These are phyloP conservation scores for Purpureocillium lavendulum DNA, from an alignment of 2,329 filamentous ascomycete genomes.

Conservation along the genomic window DNA sequence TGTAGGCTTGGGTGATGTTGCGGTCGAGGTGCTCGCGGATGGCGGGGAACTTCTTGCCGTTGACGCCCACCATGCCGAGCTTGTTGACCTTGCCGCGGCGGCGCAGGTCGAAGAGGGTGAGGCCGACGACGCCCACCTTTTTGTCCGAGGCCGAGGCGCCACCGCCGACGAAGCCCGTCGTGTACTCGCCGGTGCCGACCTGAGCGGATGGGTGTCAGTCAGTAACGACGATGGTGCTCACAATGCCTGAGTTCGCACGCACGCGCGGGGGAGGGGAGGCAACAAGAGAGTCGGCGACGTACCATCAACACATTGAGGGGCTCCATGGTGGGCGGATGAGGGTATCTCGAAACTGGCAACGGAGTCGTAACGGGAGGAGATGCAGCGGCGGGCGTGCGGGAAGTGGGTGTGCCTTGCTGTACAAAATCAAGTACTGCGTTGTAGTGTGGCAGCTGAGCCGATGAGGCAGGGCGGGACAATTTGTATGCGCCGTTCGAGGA, in stretches of 20 bases:
- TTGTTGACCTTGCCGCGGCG: slow-evolving; percentile 80
- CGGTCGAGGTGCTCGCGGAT: slow-evolving; percentile 81
- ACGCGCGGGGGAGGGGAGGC: too few species aligned
- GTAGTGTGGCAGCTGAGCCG: too few species aligned
- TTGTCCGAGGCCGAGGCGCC: slow-evolving; percentile 84
- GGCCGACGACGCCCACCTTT: slow-evolving; percentile 87
- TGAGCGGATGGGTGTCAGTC: slow-evolving; percentile 16
- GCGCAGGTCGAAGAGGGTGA: slow-evolving; percentile 83
- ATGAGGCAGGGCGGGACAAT: slow-evolving; percentile 21
- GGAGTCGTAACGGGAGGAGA: too few species aligned
- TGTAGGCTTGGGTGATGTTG: slow-evolving; percentile 85
- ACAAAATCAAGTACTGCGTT: too few species aligned
- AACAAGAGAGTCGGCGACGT: slow-evolving; percentile 12
- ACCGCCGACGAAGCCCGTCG: slow-evolving; percentile 83
- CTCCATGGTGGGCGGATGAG: slow-evolving; percentile 32
- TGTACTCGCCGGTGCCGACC: slow-evolving; percentile 94
- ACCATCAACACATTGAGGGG: slow-evolving; percentile 64
- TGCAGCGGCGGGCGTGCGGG: too few species aligned
- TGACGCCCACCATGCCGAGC: slow-evolving; percentile 83
- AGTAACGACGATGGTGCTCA: neutral
- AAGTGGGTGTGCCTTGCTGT: too few species aligned
- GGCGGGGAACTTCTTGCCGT: slow-evolving; percentile 81
- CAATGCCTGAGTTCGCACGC: too few species aligned
- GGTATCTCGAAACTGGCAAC: neutral
- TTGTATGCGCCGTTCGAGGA: slow-evolving; percentile 7